Evolutionary conservation across 202 grass and related monocot species (phyloP), one percentile per base, ranked within the genome.

Genomic region (Schoenoplectus triqueter): DNA sequence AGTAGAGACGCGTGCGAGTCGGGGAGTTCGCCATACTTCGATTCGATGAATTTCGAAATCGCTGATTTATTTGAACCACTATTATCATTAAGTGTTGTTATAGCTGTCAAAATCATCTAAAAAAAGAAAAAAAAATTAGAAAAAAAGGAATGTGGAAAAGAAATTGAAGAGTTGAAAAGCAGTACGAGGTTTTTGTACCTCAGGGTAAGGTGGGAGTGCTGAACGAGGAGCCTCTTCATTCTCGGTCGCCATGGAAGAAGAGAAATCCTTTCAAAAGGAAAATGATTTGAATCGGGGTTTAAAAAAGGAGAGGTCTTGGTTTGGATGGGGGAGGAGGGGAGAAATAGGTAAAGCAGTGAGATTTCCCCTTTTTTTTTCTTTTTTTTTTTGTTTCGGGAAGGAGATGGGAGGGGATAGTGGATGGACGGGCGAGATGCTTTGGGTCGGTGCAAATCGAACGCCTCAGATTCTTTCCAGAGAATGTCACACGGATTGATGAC

Each of bases 81-180:
- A 66, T 87, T 76, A 59, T 88, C 80, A 69, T 55, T 79, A 47
- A 97, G 84, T 55, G 86, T 70, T 20, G 84, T 86, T 47, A 94
- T 86, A 7, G 94, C 92, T 62, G 80, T 85, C 40, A 94, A 59
- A 17, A 97, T 97, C 94, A 97, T 89, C 94, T 97, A 75, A 84
- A 3, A 45, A 8, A 3, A 2, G n/a, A 10, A 10, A 81, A 61
- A 21, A 14, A 31, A 44, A 40, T 1, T 0, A 45, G 9, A 52
- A 1, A 39, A 10, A n/a, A 3, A 31, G 31, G 31, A 31, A 31
- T 31, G 31, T 31, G 60, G 31, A 31, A 31, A 31, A 31, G 31
- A 31, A 31, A 31, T 31, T 31, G 31, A 31, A 31, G 31, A 31
- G 31, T 31, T 31, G 31, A 31, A 31, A 31, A 31, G 31, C 31